phyloP scores from a whole-genome alignment of 805 yeast species.

The Candida wancherniae region DNA sequence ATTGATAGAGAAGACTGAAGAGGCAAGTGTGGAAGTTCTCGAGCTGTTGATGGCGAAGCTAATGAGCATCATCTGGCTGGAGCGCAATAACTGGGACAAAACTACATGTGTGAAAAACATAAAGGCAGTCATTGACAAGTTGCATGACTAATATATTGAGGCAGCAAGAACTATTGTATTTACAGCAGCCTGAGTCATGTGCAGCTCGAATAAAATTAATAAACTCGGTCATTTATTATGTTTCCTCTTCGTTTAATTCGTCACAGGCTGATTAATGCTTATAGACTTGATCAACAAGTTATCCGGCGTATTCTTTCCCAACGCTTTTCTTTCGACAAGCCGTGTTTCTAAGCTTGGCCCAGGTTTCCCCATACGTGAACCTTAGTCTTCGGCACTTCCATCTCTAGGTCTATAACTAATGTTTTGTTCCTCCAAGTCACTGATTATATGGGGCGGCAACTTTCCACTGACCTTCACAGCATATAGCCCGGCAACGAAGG shows the following conservation, averaged over 20 bases:
- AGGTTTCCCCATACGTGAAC: not conserved
- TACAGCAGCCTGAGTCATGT: no score
- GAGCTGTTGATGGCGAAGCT: conserved; percentile 54
- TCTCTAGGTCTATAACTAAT: conserved; percentile 90
- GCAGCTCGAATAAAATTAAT: no score
- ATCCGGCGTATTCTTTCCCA: not conserved
- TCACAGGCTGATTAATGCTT: no score
- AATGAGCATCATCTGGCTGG: conserved; percentile 70
- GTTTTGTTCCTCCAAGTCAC: conserved; percentile 68
- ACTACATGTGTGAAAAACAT: conserved; percentile 31
- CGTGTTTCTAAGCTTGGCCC: not conserved
- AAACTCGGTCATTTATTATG: no score
- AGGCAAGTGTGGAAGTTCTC: conserved; percentile 32
- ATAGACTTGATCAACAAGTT: not conserved
- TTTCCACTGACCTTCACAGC: conserved; percentile 93
- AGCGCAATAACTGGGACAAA: conserved; percentile 48
- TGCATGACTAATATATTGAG: no score
- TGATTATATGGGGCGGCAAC: conserved; percentile 79
- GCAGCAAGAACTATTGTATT: no score
- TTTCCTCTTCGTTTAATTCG: no score
- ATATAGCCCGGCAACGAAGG: conserved; percentile 82
- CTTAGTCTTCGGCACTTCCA: conserved; percentile 69
- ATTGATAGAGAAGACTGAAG: conserved; percentile 28
- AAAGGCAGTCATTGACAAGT: conserved; percentile 14
- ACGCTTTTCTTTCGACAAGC: not conserved